Conservation (phyloP, 1,284 basidiomycete genomes). For the Peniophora sp. region DNA sequence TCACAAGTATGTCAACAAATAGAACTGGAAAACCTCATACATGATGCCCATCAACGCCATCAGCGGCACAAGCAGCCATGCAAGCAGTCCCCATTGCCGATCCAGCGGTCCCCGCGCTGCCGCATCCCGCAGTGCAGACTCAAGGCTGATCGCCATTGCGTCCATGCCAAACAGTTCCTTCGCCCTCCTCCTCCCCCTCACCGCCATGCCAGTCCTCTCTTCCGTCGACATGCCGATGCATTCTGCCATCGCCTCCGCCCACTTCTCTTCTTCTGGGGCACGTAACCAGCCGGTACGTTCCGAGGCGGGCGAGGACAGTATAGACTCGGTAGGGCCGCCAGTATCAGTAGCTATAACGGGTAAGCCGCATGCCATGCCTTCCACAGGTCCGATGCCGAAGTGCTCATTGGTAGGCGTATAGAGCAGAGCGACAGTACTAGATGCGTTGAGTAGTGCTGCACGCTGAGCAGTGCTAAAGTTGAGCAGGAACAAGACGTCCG, state of each 20-base stretch:
- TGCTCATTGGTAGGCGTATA: constrained; percentile 97
- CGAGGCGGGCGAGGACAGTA: constrained; percentile 47
- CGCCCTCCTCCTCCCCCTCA: constrained; percentile 53
- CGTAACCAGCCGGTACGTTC: constrained; percentile 65
- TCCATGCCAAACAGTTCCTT: constrained; percentile 48
- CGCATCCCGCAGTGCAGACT: constrained; percentile 45
- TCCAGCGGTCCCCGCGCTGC: constrained; percentile 35
- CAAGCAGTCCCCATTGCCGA: no score
- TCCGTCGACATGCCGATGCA: constrained; percentile 45
- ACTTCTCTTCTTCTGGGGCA: constrained; percentile 48
- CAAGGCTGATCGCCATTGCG: constrained; percentile 60
- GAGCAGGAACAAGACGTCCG: constrained; percentile 76
- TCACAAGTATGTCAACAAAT: no score
- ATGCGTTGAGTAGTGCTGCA: constrained; percentile 61
- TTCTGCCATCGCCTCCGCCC: constrained; percentile 61
- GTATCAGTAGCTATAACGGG: constrained; percentile 86
- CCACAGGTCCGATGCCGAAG: constrained; percentile 95
- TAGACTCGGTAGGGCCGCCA: constrained; percentile 89
- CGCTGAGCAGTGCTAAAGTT: constrained; percentile 82
- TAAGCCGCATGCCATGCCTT: constrained; percentile 89
- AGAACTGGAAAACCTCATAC: no score
- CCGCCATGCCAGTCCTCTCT: constrained; percentile 42
- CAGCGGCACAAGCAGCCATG: no score
- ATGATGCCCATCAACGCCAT: no score
- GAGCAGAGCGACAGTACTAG: constrained; percentile 66